phyloP scores from a whole-genome alignment of 2,329 filamentous ascomycete genomes.

The Epichloe uncinata region DNA sequence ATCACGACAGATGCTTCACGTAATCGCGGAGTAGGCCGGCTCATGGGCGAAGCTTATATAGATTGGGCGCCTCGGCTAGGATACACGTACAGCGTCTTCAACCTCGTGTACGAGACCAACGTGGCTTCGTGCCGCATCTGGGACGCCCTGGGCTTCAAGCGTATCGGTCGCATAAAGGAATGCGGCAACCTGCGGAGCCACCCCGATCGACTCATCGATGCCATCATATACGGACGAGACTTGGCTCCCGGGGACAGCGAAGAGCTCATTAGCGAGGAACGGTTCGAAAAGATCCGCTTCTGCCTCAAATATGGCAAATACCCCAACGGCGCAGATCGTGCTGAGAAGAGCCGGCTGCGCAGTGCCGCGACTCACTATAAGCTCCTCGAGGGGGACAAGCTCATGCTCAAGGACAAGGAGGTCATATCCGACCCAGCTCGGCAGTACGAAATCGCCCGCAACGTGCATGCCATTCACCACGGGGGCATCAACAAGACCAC shows the following conservation, averaged over 20 bases:
- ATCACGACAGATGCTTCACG: constrained; percentile 60
- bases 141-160: constrained; percentile 86
- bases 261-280: constrained; percentile 82
- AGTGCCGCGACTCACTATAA: constrained; percentile 95
- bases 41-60: constrained; percentile 65
- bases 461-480: constrained; percentile 62
- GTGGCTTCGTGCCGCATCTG: constrained; percentile 81
- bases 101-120: constrained; percentile 88
- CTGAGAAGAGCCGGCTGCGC: constrained; percentile 87
- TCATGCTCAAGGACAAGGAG: constrained; percentile 97
- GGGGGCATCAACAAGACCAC: constrained; percentile 98
- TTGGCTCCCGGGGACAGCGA: constrained; percentile 48
- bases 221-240: constrained; percentile 65
- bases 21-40: constrained; percentile 59
- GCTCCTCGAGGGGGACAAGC: constrained; percentile 58
- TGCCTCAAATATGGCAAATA: constrained; percentile 94
- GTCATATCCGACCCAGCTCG: constrained; percentile 80
- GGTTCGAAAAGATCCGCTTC: constrained; percentile 97
- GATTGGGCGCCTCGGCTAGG: constrained; percentile 70
- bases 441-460: constrained; percentile 80
- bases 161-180: constrained; percentile 69
- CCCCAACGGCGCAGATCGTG: constrained; percentile 81
- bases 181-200: constrained; percentile 57
- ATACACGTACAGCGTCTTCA: constrained; percentile 88
- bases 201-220: constrained; percentile 56